These are phyloP conservation scores for Clarkia xantiana DNA, from an alignment of 345 rosid genomes.

Conservation along the genomic window DNA sequence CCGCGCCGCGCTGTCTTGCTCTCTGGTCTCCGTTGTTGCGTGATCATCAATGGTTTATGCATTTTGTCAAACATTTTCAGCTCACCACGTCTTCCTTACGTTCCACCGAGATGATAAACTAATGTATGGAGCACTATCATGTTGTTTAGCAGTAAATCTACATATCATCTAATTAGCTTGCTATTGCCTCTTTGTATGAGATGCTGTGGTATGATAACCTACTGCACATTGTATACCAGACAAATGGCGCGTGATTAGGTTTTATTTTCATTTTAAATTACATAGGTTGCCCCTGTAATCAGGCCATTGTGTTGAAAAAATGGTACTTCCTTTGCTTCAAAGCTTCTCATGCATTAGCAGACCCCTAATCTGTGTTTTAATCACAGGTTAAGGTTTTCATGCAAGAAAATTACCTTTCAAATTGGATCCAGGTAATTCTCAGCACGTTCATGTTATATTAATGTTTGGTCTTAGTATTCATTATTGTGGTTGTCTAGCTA, in stretches of 20 bases:
- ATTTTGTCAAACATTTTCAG: too few relatives aligned
- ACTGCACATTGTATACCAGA: neutral
- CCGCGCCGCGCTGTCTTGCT: neutral
- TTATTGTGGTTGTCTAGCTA: neutral
- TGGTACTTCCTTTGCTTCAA: too few relatives aligned
- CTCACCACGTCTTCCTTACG: too few relatives aligned
- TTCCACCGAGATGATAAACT: too few relatives aligned
- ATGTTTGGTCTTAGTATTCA: neutral
- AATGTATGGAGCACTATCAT: too few relatives aligned
- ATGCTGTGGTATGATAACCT: neutral
- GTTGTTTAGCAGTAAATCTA: too few relatives aligned
- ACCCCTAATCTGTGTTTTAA: constrained; percentile 3
- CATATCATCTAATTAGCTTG: too few relatives aligned
- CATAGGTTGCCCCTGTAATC: too few relatives aligned
- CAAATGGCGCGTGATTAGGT: neutral
- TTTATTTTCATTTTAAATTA: neutral
- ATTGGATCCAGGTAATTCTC: constrained; percentile 84
- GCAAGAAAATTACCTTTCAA: constrained; percentile 78
- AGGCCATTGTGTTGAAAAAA: too few relatives aligned
- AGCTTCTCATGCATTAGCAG: too few relatives aligned
- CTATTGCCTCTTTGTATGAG: neutral
- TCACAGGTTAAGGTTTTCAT: constrained; percentile 71
- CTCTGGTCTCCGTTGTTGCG: too few relatives aligned
- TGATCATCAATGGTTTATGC: too few relatives aligned
- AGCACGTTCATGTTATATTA: constrained; percentile 4